A percentile compares a stretch with the other conserved stretches of the same genome.
phyloP scores from a whole-genome alignment of 192 early-diverging fungal species.

The Linnemannia elongata region DNA sequence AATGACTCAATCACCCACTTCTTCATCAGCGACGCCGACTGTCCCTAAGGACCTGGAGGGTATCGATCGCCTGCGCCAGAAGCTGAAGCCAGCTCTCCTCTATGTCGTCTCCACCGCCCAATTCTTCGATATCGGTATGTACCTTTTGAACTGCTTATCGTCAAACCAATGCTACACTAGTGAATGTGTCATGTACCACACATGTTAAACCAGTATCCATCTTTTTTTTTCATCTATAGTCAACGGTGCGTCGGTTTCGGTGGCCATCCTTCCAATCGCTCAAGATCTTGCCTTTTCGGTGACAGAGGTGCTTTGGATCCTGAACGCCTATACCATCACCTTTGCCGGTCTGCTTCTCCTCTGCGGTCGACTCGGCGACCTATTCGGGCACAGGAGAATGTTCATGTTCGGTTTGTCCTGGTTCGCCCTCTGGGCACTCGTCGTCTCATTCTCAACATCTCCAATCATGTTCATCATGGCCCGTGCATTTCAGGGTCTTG shows the following conservation, averaged over 20 bases:
- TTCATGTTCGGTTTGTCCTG: slow-evolving; percentile 48
- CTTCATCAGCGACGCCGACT: neutral
- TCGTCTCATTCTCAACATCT: slow-evolving; percentile 40
- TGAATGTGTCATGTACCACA: neutral
- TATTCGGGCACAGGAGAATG: slow-evolving; percentile 50
- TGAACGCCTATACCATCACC: slow-evolving; percentile 51
- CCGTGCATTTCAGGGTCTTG: slow-evolving; percentile 50
- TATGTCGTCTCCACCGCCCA: slow-evolving; percentile 49
- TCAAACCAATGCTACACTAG: neutral
- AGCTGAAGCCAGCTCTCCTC: slow-evolving; percentile 21
- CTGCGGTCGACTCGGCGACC: slow-evolving; percentile 50
- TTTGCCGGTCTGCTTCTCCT: slow-evolving; percentile 55
- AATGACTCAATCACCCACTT: neutral
- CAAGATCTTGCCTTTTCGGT: slow-evolving; percentile 25
- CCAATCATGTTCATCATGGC: slow-evolving; percentile 46
- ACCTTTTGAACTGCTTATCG: neutral
- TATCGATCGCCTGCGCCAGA: slow-evolving; percentile 1
- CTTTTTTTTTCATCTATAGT: neutral
- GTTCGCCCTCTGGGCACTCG: slow-evolving; percentile 35
- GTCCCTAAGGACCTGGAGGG: neutral
- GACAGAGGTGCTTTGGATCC: slow-evolving; percentile 30
- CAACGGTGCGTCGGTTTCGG: slow-evolving; percentile 33
- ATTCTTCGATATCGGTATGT: slow-evolving; percentile 41
- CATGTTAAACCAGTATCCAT: neutral
- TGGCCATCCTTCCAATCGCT: slow-evolving; percentile 26